These are phyloP conservation scores for Rhododendron vialii DNA, from an alignment of 148 eudicot species.

Conservation along the genomic window DNA sequence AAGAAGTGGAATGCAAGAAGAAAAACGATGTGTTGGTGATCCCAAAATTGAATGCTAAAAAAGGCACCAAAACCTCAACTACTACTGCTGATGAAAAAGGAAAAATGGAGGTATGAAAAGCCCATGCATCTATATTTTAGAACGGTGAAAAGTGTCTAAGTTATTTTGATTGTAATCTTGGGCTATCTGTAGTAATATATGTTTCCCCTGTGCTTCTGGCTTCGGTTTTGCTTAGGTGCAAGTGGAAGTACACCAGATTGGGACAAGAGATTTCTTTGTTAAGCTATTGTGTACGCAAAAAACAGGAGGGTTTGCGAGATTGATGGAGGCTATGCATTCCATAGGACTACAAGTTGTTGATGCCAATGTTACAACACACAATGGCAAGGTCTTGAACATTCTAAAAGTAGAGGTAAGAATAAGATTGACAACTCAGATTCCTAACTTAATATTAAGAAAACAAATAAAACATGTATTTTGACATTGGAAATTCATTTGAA, in stretches of 20 bases:
- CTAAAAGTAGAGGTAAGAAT: conserved; percentile 20
- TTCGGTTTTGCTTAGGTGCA: conserved; percentile 30
- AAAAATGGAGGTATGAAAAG: conserved; percentile 33
- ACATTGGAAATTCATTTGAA: not conserved
- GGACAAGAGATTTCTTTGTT: conserved; percentile 45
- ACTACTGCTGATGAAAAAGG: conserved; percentile 14
- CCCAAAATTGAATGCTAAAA: conserved; percentile 2
- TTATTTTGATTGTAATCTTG: not conserved
- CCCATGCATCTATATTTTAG: not conserved
- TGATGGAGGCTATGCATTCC: conserved; percentile 49
- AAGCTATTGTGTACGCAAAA: conserved; percentile 32
- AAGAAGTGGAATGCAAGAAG: conserved; percentile 23
- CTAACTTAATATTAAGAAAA: not conserved
- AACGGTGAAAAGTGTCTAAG: not conserved
- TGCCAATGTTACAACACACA: conserved; percentile 40
- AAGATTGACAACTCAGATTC: not conserved
- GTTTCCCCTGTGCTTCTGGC: not conserved
- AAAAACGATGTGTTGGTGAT: conserved; percentile 7
- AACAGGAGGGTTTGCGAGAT: conserved; percentile 44
- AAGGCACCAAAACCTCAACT: not conserved
- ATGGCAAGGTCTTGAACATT: conserved; percentile 23
- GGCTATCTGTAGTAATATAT: not conserved
- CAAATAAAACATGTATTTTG: not conserved
- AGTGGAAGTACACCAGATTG: conserved; percentile 58
- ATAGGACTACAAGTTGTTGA: conserved; percentile 51